A percentile compares a stretch with the other conserved stretches of the same genome.
Evolutionary conservation across 768 basidiomycete genomes (phyloP).

Genomic region (Strobilomyces confusus): DNA sequence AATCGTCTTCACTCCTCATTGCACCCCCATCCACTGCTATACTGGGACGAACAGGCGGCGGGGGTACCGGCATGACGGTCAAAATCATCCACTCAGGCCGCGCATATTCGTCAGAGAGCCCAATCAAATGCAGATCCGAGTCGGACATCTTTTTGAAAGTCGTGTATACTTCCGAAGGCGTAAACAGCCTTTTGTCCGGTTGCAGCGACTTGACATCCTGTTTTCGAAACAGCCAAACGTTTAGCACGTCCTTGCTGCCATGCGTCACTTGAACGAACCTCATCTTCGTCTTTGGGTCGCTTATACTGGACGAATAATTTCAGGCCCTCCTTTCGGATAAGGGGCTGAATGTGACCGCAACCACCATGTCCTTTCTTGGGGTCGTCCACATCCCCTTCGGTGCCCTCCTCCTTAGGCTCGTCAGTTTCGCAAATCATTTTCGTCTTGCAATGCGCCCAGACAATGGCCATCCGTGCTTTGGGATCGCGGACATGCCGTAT

Average conservation of each 20-base stretch:
- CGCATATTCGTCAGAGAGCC: constrained; percentile 93
- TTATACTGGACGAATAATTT: constrained; percentile 96
- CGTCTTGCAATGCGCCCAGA: constrained; percentile 83
- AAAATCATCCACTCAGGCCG: constrained; percentile 99
- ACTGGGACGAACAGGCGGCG: constrained; percentile 96
- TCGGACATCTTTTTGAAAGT: constrained; percentile 96
- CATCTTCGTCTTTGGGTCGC: constrained; percentile 90
- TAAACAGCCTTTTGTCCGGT: constrained; percentile 78
- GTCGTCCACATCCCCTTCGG: constrained; percentile 58
- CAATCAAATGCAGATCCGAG: constrained; percentile 81
- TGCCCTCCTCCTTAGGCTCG: constrained; percentile 82
- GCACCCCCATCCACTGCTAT: constrained; percentile 96
- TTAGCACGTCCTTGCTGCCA: constrained; percentile 7
- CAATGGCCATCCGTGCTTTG: constrained; percentile 81
- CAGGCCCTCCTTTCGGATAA: constrained; percentile 88
- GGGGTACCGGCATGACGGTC: constrained; percentile 95
- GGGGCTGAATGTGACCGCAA: constrained; percentile 89
- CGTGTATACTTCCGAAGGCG: constrained; percentile 86
- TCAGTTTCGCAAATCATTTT: constrained; percentile 89
- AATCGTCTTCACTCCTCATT: constrained; percentile 95
- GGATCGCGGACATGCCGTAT: constrained; percentile 84
- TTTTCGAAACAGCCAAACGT: background rate
- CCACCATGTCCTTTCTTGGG: constrained; percentile 93
- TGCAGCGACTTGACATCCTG: constrained; percentile 79
- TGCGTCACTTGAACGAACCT: constrained; percentile 52